Base-by-base conservation (phyloP, 768 basidiomycete genomes). In the Pholiota microspora region DNA sequence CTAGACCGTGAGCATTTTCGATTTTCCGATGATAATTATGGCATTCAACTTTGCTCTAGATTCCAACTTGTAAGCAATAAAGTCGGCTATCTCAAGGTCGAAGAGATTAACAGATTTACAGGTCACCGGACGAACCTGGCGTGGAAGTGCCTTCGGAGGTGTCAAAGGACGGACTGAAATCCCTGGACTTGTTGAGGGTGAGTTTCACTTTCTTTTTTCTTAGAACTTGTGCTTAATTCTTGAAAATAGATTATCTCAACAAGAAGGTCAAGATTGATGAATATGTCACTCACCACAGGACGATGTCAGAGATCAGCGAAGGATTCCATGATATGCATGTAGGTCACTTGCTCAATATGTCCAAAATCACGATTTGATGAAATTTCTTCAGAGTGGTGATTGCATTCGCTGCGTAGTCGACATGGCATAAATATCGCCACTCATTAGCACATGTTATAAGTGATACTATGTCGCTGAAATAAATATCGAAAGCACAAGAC, bases 281-380 rank as follows among this genome's bases (percentile, higher is more conserved):
- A 69, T 99, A 96, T 69, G 88, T 98, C 56, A 96, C 96, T 45
- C 96, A 98, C 73, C 76, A 83, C 62, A 82, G 86, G 63, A 81
- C 73, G 36, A 75, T 95, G 31, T 77, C 73, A 23, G 86, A 91
- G 5, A 89, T 94, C 67, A 92, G 92, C 71, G 77, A 85, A 46
- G 93, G 92, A 18, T 98, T 99, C 79, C 77, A 88, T 54, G 92
- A 96, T 67, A 98, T 99, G 95, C 94, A 98, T 75, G 92, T 94
- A 73, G 72, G 94, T 82, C 23, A 15, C 38, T n/a, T 31, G 23
- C n/a, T 35, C 21, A 46, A n/a, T n/a, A n/a, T n/a, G 42, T 24
- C 51, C 27, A 7, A 53, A 21, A 31, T 34, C 32, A 32, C 18
- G 31, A 1, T 4, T 1, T 36, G 24, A 51, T 44, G 18, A 15